These are phyloP conservation scores for Cucumis cinereus DNA, from an alignment of 306 rosid species.

Conservation along the genomic window DNA sequence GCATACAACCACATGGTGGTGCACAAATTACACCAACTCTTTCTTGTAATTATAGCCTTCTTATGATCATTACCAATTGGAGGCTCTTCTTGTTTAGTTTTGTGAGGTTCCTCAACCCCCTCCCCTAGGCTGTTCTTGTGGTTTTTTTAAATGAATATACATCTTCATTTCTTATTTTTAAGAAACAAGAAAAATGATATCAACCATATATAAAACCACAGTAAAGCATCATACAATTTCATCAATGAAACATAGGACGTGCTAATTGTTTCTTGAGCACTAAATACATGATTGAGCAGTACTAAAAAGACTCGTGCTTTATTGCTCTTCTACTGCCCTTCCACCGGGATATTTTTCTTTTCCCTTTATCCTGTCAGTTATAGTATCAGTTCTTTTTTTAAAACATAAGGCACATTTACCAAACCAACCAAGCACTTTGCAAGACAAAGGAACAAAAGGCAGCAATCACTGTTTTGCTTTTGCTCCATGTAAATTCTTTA, in stretches of 20 bases:
- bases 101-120: too few relatives aligned
- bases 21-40: too few relatives aligned
- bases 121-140: too few relatives aligned
- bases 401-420: neutral
- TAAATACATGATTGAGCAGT: neutral
- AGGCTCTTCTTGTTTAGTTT: too few relatives aligned
- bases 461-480: neutral
- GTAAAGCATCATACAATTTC: neutral
- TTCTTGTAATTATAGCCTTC: too few relatives aligned
- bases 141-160: too few relatives aligned
- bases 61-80: too few relatives aligned
- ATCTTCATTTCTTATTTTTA: too few relatives aligned
- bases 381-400: neutral
- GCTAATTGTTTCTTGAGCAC: neutral
- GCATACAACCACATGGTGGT: too few relatives aligned
- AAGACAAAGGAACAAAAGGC: neutral
- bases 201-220: neutral
- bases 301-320: neutral
- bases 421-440: neutral
- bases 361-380: neutral
- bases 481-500: neutral
- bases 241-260: neutral
- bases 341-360: neutral
- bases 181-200: neutral
- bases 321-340: neutral